These are phyloP conservation scores for Triangularia verruculosa DNA, from an alignment of 2,329 filamentous ascomycete genomes.

Conservation along the genomic window DNA sequence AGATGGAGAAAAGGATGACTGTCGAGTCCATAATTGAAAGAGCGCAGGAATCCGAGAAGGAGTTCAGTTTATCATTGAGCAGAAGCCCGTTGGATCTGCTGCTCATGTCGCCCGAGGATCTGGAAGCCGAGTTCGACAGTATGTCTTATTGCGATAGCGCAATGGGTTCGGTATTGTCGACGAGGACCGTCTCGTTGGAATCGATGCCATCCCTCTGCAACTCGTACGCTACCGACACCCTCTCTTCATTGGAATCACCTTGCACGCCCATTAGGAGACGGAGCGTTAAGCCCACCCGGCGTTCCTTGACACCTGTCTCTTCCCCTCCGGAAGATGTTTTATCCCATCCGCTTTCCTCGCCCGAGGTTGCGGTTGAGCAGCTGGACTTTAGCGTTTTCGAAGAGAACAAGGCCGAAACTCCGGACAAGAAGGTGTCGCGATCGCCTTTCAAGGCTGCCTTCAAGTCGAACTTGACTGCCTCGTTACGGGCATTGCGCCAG, in stretches of 20 bases:
- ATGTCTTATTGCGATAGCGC: conserved; percentile 49
- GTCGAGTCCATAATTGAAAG: conserved; percentile 55
- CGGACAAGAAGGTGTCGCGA: conserved; percentile 34
- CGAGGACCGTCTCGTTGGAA: conserved; percentile 56
- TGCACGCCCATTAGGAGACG: conserved; percentile 41
- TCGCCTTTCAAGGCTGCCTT: conserved; percentile 51
- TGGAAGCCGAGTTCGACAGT: conserved; percentile 49
- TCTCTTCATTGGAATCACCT: conserved; percentile 51
- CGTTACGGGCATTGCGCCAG: conserved; percentile 60
- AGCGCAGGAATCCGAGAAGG: conserved; percentile 56
- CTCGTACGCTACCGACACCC: conserved; percentile 49
- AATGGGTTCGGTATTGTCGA: conserved; percentile 51
- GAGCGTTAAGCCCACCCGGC: conserved; percentile 43
- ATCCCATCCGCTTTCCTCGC: conserved; percentile 49
- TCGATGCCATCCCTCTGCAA: conserved; percentile 59
- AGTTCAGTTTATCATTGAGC: conserved; percentile 53
- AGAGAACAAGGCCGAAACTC: conserved; percentile 19
- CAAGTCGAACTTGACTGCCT: conserved; percentile 68
- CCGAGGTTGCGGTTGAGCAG: conserved; percentile 41
- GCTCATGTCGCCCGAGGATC: conserved; percentile 58
- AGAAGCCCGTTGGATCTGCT: conserved; percentile 58
- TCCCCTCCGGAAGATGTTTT: conserved; percentile 51
- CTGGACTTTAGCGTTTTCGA: conserved; percentile 49
- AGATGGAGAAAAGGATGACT: conserved; percentile 43
- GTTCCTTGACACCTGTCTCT: conserved; percentile 53